These are phyloP conservation scores for Triticum turgidum DNA, from an alignment of 176 grass and related monocot genomes.

Conservation along the genomic window DNA sequence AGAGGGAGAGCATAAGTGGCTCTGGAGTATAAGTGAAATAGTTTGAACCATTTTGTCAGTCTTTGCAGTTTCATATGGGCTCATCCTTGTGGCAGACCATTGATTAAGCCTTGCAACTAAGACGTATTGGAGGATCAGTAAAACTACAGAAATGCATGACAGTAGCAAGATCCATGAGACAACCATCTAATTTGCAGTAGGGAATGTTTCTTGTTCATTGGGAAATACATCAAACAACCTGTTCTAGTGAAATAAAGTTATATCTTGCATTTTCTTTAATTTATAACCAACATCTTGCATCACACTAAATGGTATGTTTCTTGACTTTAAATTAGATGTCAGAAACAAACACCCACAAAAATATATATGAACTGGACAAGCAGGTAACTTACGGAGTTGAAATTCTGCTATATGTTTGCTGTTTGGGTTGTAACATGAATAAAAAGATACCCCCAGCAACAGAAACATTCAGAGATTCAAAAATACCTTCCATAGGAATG, in stretches of 20 bases:
- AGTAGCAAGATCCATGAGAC: not conserved
- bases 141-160: conserved; percentile 15
- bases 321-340: conserved; percentile 5
- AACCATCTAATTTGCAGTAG: not conserved
- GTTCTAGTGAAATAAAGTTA: not conserved
- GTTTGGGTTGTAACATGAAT: conserved; percentile 72
- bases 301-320: not conserved
- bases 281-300: not conserved
- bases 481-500: conserved; percentile 92
- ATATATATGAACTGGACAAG: not conserved
- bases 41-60: not conserved
- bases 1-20: too few relatives aligned
- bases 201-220: not conserved
- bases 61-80: not conserved
- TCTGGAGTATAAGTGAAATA: not conserved
- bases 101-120: not conserved
- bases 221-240: conserved; percentile 8
- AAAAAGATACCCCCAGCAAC: conserved; percentile 94
- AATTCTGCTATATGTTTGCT: conserved; percentile 25
- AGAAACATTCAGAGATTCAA: conserved; percentile 97
- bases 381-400: conserved; percentile 21
- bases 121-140: not conserved
- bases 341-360: not conserved
- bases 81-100: not conserved
- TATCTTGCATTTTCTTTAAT: not conserved